A percentile compares a stretch with the other conserved stretches of the same genome.
Conservation (phyloP, 2,329 filamentous ascomycete species). For the Ramularia endophylla region DNA sequence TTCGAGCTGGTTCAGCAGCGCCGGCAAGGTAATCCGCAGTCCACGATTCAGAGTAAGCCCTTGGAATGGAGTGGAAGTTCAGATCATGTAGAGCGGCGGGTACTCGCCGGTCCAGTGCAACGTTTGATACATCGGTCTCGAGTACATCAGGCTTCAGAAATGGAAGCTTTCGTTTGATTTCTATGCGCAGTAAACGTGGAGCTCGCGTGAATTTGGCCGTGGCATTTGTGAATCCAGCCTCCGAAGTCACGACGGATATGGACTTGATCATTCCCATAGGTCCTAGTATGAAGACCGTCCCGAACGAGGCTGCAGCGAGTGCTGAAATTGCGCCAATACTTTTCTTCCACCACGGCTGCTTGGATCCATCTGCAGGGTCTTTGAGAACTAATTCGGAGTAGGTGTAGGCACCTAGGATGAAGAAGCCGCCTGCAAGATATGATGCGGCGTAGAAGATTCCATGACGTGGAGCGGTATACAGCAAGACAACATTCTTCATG, state of each 20-base stretch:
- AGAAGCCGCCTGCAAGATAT: conserved; percentile 11
- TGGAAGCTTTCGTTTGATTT: conserved; percentile 15
- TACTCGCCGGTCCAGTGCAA: conserved; percentile 13
- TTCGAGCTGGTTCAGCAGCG: not conserved
- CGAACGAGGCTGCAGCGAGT: conserved; percentile 10
- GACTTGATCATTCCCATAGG: conserved; percentile 20
- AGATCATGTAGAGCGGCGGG: conserved; percentile 4
- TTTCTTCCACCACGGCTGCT: conserved; percentile 10
- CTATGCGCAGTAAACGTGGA: conserved; percentile 11
- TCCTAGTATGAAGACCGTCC: conserved; percentile 16
- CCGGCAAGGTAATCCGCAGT: conserved; percentile 13
- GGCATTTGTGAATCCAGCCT: not conserved
- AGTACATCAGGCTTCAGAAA: conserved; percentile 16
- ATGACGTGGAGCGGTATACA: conserved; percentile 23
- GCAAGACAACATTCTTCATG: conserved; percentile 15
- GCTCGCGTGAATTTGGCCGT: not conserved
- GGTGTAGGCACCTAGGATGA: conserved; percentile 15
- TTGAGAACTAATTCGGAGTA: conserved; percentile 14
- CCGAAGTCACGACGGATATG: conserved; percentile 9
- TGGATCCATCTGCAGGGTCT: conserved; percentile 7
- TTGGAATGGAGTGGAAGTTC: conserved; percentile 5
- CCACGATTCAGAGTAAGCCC: conserved; percentile 6
- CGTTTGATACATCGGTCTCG: conserved; percentile 5
- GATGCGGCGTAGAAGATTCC: conserved; percentile 18
- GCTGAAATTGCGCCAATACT: conserved; percentile 7